Base-by-base conservation (phyloP, 2,329 filamentous ascomycete species). In the Tolypocladium ophioglossoides region DNA sequence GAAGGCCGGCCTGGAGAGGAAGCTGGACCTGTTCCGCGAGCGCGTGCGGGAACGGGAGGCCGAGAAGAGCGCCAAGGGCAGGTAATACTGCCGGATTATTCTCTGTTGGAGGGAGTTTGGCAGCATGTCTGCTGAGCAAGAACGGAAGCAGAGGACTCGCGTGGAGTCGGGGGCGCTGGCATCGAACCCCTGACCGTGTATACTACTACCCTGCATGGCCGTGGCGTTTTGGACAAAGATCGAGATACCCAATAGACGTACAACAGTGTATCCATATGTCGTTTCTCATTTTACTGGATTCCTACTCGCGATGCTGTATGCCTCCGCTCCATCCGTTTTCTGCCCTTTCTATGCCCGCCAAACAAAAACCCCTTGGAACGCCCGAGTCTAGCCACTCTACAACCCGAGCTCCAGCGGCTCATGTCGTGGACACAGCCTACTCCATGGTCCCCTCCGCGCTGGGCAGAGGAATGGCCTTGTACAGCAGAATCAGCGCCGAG, bases 401-500 rank as follows among this genome's bases (percentile, higher is more conserved):
- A 30, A 11, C 44, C 38, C 10, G n/a, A 20, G 38, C 38, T 39
- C 38, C 38, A 39, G 11, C 10, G 20, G 7, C 22, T 20, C 24
- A 2, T n/a, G 18, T 12, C 24, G 9, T 24, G 6, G 20, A 38
- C n/a, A 7, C 32, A 18, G 47, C 39, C 56, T 64, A 67, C 54
- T 64, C 62, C 37, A 67, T 56, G n/a, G 55, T 57, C 11, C 68
- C 82, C 34, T 83, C 80, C 8, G 80, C 73, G 9, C 73, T 73
- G 10, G 86, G 85, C 56, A 91, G 74, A 32, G 85, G 79, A 56
- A 91, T 85, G 9, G 88, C 86, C 61, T 80, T 80, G 73, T 94
- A 94, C 30, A 94, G 78, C 44, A 91, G 74, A 58, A 94, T 90
- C 50, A 94, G 78, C 32, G 89, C 89, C 51, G 87, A 91, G 70